Base-by-base conservation (phyloP, 805 yeast species). In the Yarrowia divulgata region DNA sequence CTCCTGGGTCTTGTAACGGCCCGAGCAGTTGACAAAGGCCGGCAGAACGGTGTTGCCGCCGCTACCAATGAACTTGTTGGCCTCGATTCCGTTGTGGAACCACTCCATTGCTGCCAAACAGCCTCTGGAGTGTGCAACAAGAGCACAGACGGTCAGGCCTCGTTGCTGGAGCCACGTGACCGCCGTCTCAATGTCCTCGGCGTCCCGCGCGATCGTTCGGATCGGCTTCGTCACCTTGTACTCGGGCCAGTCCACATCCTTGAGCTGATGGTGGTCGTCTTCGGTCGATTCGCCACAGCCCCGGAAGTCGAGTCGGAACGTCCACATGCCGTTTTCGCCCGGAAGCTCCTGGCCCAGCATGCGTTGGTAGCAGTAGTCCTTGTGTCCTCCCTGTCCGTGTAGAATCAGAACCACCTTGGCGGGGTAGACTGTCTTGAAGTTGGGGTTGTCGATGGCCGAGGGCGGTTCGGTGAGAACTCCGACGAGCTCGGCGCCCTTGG, bases 381-480 rank as follows among this genome's bases (percentile, higher is more conserved):
- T 85, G 76, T 93, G 96, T 0, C 97, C 96, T 0, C 88, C 93
- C 71, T 85, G 89, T 1, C 98, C 98, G 76, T 93, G 98, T n/a
- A 87, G 72, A 18, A 93, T 75, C 7, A 93, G 75, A 0, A 88
- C 91, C 48, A 85, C 81, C 18, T 77, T 52, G 70, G 70, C 23
- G 40, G 70, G 50, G 32, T 64, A 68, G 2, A 46, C 34, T 13
- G 54, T 63, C 32, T 49, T 48, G 57, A 63, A 63, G 2, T 63
- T 48, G 29, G 68, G 48, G 29, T 48, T 63, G 16, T 63, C 57
- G 19, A 48, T 16, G 8, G 57, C 68, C 48, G 68, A 63, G 16
- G 68, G 68, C 7, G 68, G 68, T 35, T 63, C 39, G 0, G n/a
- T 12, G 8, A 63, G 57, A 1, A 63, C 35, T 2, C 68, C 68